Evolutionary conservation across 2,329 filamentous ascomycete species (phyloP).

Genomic region (Penicillium glabrum): DNA sequence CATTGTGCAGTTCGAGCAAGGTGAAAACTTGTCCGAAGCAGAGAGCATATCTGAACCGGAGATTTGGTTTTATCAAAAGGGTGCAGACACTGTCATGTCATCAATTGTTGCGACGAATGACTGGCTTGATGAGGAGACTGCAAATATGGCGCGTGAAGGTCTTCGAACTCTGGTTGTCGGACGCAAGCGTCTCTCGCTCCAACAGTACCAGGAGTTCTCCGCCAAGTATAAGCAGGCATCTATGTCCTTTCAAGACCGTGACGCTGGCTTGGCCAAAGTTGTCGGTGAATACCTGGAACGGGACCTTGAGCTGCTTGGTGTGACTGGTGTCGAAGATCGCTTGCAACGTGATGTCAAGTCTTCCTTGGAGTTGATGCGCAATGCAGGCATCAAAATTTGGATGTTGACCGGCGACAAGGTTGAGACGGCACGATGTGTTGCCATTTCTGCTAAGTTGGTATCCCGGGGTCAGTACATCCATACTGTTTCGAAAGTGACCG

Average conservation of each 20-base stretch:
- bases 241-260: slow-evolving; percentile 74
- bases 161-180: slow-evolving; percentile 91
- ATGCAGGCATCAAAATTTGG: slow-evolving; percentile 99
- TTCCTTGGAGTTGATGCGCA: slow-evolving; percentile 88
- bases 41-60: slow-evolving; percentile 62
- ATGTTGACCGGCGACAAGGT: slow-evolving; percentile 99
- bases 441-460: slow-evolving; percentile 90
- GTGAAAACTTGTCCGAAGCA: slow-evolving; percentile 50
- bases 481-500: slow-evolving; percentile 80
- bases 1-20: slow-evolving; percentile 78
- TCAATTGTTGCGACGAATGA: slow-evolving; percentile 93
- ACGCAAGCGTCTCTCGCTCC: slow-evolving; percentile 76
- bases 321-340: slow-evolving; percentile 97
- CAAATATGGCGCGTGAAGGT: slow-evolving; percentile 98
- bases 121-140: slow-evolving; percentile 97
- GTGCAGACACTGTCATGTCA: slow-evolving; percentile 97
- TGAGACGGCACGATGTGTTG: slow-evolving; percentile 94
- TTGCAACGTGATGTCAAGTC: slow-evolving; percentile 94
- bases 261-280: slow-evolving; percentile 76
- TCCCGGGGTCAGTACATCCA: slow-evolving; percentile 93
- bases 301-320: slow-evolving; percentile 89
- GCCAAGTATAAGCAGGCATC: slow-evolving; percentile 75
- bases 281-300: slow-evolving; percentile 79
- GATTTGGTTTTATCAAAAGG: slow-evolving; percentile 98
- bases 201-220: slow-evolving; percentile 81